phyloP scores from a whole-genome alignment of 371 early-diverging fungal species.

The Mortierella sp. region DNA sequence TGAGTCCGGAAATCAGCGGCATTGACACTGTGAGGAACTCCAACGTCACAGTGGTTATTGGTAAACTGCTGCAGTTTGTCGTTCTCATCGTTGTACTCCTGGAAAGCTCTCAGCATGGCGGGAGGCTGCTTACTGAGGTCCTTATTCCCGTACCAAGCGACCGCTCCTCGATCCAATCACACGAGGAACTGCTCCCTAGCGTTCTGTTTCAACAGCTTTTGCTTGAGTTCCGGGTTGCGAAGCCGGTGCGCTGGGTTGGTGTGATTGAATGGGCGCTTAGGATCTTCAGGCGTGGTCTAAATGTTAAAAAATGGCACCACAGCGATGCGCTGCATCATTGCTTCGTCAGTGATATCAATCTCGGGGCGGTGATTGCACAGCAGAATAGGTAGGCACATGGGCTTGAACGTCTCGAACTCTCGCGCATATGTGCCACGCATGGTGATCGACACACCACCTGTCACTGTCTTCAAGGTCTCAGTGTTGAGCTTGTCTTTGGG shows the following conservation, averaged over 20 bases:
- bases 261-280: neutral
- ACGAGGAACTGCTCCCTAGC: conserved; percentile 5
- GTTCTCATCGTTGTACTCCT: conserved; percentile 10
- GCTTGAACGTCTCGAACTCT: conserved; percentile 9
- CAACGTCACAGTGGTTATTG: too few relatives aligned
- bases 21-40: neutral
- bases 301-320: conserved; percentile 19
- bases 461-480: conserved; percentile 11
- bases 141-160: conserved; percentile 9
- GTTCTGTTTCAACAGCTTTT: neutral
- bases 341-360: conserved; percentile 9
- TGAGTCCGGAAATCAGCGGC: neutral
- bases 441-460: conserved; percentile 7
- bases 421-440: conserved; percentile 8
- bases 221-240: neutral
- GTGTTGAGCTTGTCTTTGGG: conserved; percentile 16
- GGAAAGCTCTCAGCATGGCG: conserved; percentile 2
- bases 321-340: conserved; percentile 9
- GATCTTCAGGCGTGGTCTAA: neutral
- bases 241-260: neutral
- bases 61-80: conserved; percentile 12
- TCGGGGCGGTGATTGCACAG: conserved; percentile 17
- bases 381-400: conserved; percentile 11
- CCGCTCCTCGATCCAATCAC: conserved; percentile 3
- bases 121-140: conserved; percentile 4